Conservation (phyloP, 2,329 filamentous ascomycete species). For the Gliomastix tumulicola region DNA sequence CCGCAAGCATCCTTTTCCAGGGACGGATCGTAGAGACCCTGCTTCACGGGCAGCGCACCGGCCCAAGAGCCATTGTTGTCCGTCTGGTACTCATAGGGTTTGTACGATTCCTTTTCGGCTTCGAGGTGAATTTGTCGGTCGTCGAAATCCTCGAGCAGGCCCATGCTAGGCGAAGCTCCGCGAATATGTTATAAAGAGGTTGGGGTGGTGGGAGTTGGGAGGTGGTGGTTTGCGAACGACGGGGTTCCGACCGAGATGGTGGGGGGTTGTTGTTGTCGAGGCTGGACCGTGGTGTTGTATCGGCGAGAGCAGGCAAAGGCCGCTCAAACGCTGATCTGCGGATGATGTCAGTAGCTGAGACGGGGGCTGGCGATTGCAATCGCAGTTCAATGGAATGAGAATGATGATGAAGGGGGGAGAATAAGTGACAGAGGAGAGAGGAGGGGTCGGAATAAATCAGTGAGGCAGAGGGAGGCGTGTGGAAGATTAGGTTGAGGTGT, state of each 20-base stretch:
- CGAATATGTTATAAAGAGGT: conserved; percentile 1
- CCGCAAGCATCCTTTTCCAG: conserved; percentile 99
- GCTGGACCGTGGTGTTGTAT: conserved; percentile 2
- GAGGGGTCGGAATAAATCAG: background rate
- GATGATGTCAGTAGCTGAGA: no score
- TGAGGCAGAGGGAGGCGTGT: no score
- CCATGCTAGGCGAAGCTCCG: conserved; percentile 59
- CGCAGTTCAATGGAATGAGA: no score
- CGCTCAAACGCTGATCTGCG: conserved; percentile 11
- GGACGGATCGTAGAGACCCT: conserved; percentile 94
- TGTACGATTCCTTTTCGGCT: conserved; percentile 52
- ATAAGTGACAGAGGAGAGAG: no score
- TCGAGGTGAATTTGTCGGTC: conserved; percentile 58
- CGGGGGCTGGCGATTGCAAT: no score
- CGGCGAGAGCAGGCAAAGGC: conserved; percentile 16
- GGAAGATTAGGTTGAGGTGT: no score
- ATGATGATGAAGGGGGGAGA: no score
- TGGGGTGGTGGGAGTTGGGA: conserved; percentile 1
- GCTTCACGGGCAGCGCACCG: conserved; percentile 90
- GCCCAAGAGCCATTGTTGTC: conserved; percentile 87
- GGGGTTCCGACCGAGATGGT: conserved; percentile 13
- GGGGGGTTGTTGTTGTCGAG: conserved; percentile 6
- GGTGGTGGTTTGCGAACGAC: conserved; percentile 6
- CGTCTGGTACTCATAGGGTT: conserved; percentile 78
- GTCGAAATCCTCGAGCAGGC: conserved; percentile 59